Evolutionary conservation across 2,329 filamentous ascomycete species (phyloP), one percentile per base, ranked within the genome.

Genomic region (Capronia epimyces): DNA sequence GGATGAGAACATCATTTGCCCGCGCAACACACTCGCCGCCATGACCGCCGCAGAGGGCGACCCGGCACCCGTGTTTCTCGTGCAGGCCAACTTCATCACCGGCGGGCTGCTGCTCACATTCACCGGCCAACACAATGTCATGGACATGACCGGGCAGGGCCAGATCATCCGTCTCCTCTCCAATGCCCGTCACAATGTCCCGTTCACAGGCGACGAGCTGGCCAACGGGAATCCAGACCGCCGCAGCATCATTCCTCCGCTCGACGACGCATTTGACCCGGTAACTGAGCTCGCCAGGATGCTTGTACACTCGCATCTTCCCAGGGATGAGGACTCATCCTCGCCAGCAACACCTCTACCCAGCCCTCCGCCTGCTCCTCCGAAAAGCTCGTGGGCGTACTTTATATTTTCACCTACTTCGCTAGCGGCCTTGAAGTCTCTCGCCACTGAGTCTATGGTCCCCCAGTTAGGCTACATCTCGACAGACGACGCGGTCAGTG

Each of bases 401-500:
- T 75, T 78, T 57, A 63, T 60, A 16, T 77, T 80, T 60, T 49
- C 63, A 1, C 29, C 64, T 1, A 37, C 60, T 2, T 66, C 70
- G 0, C 66, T 79, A 1, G 44, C 56, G 1, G 46, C 56, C 0
- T 62, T 80, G 1, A 80, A 80, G 52, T 37, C 59, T 0, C 27
- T 59, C 0, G 73, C 74, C 2, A 62, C 61, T 29, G 47, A 55
- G 58, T 8, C 46, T 63, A 45, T 52, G 62, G 16, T 15, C 44
- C 2, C 40, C 58, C 3, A 32, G 31, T 1, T 51, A 52, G 27
- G 20, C 1, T 79, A 69, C 54, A 61, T 80, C 18, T 77, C 77
- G 1, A 80, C 76, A 0, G 77, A 82, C 49, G 78, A 82, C 58
- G 67, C 71, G 2, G 62, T 81, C 12, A 74, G 64, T 2, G 75